Percentiles rank a stretch among this genome's conserved stretches.
Conservation (phyloP, 176 grass and related monocot genomes). For the Neostapfia colusana region DNA sequence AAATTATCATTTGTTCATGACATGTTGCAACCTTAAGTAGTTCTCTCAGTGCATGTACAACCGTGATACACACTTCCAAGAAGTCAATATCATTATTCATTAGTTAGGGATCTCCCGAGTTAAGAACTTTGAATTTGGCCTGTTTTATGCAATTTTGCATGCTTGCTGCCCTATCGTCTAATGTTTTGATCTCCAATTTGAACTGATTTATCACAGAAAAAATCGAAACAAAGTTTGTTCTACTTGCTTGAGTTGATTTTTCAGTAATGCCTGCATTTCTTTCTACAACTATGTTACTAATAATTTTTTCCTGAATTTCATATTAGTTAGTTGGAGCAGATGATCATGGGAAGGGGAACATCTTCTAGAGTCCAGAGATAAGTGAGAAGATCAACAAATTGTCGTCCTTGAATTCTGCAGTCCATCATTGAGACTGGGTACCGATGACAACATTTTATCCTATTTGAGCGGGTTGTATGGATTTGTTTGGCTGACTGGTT, state of each 20-base stretch:
- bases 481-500: slow-evolving; percentile 12
- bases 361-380: background rate
- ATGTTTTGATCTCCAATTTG: background rate
- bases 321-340: slow-evolving; percentile 18
- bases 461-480: background rate
- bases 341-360: slow-evolving; percentile 28
- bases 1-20: slow-evolving; percentile 6
- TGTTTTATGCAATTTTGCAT: background rate
- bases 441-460: background rate
- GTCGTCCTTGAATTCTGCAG: background rate
- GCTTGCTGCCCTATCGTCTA: background rate
- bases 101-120: background rate
- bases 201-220: slow-evolving; percentile 1
- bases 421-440: background rate
- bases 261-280: background rate
- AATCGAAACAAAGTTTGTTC: background rate
- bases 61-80: background rate
- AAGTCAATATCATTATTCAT: background rate
- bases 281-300: slow-evolving; percentile 25
- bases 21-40: background rate
- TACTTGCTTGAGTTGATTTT: background rate
- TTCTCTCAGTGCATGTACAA: background rate
- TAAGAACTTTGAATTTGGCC: background rate
- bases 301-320: slow-evolving; percentile 16
- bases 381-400: slow-evolving; percentile 22